A percentile compares a stretch with the other conserved stretches of the same genome.
Conservation (phyloP, 352 stramenopile genomes). For the Pythium biforme region DNA sequence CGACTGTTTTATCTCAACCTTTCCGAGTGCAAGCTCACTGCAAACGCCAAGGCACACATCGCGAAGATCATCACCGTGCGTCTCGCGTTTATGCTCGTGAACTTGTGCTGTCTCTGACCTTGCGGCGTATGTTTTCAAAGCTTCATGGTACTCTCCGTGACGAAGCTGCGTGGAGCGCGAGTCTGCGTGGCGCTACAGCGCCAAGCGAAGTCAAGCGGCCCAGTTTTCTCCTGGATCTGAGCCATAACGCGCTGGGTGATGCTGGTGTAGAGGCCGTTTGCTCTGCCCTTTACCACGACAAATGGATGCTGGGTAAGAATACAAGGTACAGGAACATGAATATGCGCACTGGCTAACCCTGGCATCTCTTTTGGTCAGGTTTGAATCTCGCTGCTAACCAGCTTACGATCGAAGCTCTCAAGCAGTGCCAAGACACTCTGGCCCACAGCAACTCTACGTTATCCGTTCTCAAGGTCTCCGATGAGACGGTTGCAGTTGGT, state of each 20-base stretch:
- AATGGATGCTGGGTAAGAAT: slow-evolving; percentile 60
- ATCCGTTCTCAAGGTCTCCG: slow-evolving; percentile 36
- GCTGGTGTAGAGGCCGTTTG: slow-evolving; percentile 36
- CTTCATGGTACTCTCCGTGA: slow-evolving; percentile 54
- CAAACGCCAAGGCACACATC: slow-evolving; percentile 49
- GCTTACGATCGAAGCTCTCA: slow-evolving; percentile 33
- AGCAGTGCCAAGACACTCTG: slow-evolving; percentile 38
- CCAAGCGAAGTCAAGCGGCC: slow-evolving; percentile 8
- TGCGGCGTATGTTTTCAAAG: slow-evolving; percentile 20
- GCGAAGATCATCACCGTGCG: slow-evolving; percentile 59
- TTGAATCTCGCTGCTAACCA: slow-evolving; percentile 48
- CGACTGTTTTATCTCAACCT: slow-evolving; percentile 46
- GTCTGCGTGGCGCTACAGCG: slow-evolving; percentile 35
- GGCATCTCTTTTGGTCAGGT: slow-evolving; percentile 19
- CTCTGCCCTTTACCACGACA: slow-evolving; percentile 61
- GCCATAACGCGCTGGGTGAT: slow-evolving; percentile 46
- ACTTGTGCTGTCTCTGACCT: neutral
- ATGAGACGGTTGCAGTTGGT: slow-evolving; percentile 26
- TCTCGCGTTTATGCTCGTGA: neutral
- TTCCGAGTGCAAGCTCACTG: slow-evolving; percentile 42
- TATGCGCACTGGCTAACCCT: neutral
- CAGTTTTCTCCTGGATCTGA: slow-evolving; percentile 45
- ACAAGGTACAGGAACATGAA: neutral
- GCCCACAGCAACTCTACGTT: slow-evolving; percentile 45
- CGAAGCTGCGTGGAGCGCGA: slow-evolving; percentile 56